A percentile compares a stretch with the other conserved stretches of the same genome.
Evolutionary conservation across 1,139 yeast genomes (phyloP).

Genomic region (Hyphopichia pseudoburtonii): DNA sequence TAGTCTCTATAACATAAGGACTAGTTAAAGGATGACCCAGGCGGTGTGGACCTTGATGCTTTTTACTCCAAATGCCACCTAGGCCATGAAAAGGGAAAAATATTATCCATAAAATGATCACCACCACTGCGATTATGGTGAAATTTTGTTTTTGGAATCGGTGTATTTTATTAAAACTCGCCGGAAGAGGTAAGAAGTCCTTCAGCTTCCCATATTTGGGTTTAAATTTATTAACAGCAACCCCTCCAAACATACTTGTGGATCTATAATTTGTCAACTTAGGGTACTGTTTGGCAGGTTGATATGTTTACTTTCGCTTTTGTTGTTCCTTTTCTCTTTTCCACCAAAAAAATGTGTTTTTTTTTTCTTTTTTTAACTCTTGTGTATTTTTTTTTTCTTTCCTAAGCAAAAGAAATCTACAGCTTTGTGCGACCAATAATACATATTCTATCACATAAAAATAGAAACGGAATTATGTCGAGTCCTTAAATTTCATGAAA

Average conservation of each 20-base stretch:
- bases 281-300: neutral
- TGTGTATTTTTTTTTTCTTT: too few relatives aligned
- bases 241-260: slow-evolving; percentile 12
- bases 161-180: slow-evolving; percentile 24
- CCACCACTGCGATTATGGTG: slow-evolving; percentile 15
- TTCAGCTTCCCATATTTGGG: slow-evolving; percentile 23
- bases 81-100: slow-evolving; percentile 22
- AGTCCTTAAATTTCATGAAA: too few relatives aligned
- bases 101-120: slow-evolving; percentile 23
- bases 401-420: too few relatives aligned
- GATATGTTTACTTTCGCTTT: too few relatives aligned
- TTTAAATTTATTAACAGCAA: slow-evolving; percentile 17
- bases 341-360: too few relatives aligned
- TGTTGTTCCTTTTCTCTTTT: too few relatives aligned
- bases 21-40: slow-evolving; percentile 37
- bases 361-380: too few relatives aligned
- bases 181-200: slow-evolving; percentile 34
- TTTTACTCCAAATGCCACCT: slow-evolving; percentile 8
- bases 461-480: too few relatives aligned
- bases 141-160: slow-evolving; percentile 17
- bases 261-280: too few relatives aligned
- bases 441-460: too few relatives aligned
- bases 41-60: slow-evolving; percentile 22
- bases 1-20: slow-evolving; percentile 37
- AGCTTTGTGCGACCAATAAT: too few relatives aligned